Conservation (phyloP, 768 basidiomycete species). For the Dioszegia crocea region DNA sequence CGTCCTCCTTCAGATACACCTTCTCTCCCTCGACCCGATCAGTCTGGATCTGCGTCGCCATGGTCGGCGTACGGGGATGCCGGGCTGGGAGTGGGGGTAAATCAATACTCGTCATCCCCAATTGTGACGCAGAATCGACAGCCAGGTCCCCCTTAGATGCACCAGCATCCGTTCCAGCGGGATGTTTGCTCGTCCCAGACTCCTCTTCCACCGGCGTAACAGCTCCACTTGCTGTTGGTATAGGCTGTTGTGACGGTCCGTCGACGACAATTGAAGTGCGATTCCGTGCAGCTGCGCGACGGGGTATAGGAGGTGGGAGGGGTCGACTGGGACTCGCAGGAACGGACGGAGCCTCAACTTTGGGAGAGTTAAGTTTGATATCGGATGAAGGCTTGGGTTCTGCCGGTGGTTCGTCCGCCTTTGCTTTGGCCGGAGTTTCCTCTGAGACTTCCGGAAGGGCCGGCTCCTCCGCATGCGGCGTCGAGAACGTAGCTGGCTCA, state of each 20-base stretch:
- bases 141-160: too few relatives aligned
- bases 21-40: slow-evolving; percentile 19
- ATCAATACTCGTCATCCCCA: neutral
- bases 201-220: slow-evolving; percentile 5
- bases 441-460: neutral
- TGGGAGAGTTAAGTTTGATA: neutral
- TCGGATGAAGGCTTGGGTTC: neutral
- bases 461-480: neutral
- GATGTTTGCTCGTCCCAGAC: neutral
- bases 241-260: neutral
- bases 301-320: slow-evolving; percentile 29
- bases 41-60: neutral
- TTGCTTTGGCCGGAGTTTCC: neutral
- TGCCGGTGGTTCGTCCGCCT: neutral
- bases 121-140: neutral
- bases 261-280: slow-evolving; percentile 6
- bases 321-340: neutral
- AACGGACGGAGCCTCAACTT: neutral
- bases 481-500: neutral
- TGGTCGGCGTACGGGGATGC: slow-evolving; percentile 26
- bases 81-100: slow-evolving; percentile 20
- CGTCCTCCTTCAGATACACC: slow-evolving; percentile 21
- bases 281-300: slow-evolving; percentile 26
- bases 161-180: too few relatives aligned
- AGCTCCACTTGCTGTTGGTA: neutral